Percentiles rank a stretch among this genome's conserved stretches.
phyloP scores from a whole-genome alignment of 306 rosid species.

The Glycine soja region DNA sequence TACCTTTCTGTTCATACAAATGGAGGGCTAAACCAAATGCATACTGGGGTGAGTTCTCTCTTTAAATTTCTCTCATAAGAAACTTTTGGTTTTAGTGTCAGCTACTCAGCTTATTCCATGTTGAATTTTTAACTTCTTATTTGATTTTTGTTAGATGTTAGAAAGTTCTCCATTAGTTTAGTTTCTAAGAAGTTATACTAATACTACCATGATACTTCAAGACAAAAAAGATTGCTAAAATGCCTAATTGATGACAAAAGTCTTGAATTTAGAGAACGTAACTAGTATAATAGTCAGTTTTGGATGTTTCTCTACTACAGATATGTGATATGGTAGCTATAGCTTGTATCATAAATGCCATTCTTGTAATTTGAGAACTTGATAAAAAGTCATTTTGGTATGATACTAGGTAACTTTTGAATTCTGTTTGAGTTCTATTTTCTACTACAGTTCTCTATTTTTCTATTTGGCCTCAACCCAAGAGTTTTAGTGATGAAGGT shows the following conservation, averaged over 20 bases:
- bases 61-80: slow-evolving; percentile 11
- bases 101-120: not conserved
- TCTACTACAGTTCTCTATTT: slow-evolving; percentile 13
- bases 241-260: slow-evolving; percentile 2
- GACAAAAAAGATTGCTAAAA: slow-evolving; percentile 6
- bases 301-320: slow-evolving; percentile 56
- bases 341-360: slow-evolving; percentile 88
- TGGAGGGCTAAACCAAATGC: slow-evolving; percentile 99
- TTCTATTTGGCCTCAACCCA: too few species aligned
- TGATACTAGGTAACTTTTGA: slow-evolving; percentile 71
- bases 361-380: slow-evolving; percentile 94
- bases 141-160: slow-evolving; percentile 25
- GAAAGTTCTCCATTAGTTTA: slow-evolving; percentile 9
- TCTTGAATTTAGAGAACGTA: slow-evolving; percentile 28
- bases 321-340: slow-evolving; percentile 99
- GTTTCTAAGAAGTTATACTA: slow-evolving; percentile 18
- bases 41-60: slow-evolving; percentile 79
- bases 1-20: slow-evolving; percentile 90
- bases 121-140: slow-evolving; percentile 7
- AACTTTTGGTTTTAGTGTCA: not conserved
- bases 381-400: slow-evolving; percentile 92
- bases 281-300: slow-evolving; percentile 14
- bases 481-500: too few species aligned
- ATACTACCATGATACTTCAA: not conserved
- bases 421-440: not conserved